Conservation (phyloP, 2,329 filamentous ascomycete species). For the Sclerotinia spermophila region DNA sequence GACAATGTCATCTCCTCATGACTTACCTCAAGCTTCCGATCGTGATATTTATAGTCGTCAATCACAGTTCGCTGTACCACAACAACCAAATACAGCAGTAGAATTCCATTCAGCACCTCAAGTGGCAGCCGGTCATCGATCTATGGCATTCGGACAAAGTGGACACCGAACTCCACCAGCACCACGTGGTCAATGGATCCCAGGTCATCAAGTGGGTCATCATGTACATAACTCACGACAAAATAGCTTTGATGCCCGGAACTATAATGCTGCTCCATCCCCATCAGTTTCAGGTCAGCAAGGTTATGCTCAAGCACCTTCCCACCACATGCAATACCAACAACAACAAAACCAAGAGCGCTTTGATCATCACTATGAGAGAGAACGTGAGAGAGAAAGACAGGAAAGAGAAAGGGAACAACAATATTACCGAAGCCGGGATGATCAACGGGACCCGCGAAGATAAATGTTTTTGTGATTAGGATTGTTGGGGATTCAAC, state of each 20-base stretch:
- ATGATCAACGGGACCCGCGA: constrained; percentile 1
- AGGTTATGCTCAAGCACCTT: constrained; percentile 26
- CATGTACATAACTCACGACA: constrained; percentile 33
- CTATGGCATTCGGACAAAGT: constrained; percentile 32
- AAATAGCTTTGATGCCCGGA: constrained; percentile 34
- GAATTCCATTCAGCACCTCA: constrained; percentile 32
- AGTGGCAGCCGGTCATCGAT: constrained; percentile 30
- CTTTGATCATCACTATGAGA: constrained; percentile 13
- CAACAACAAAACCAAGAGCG: constrained; percentile 22
- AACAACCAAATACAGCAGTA: constrained; percentile 29
- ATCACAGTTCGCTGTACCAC: constrained; percentile 32
- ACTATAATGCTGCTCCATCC: constrained; percentile 25
- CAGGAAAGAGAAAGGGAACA: constrained; percentile 11
- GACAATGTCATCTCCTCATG: constrained; percentile 32
- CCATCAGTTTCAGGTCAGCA: constrained; percentile 29
- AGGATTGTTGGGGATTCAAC: neutral
- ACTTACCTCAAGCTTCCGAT: constrained; percentile 30
- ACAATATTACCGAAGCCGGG: constrained; percentile 5
- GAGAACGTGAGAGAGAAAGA: constrained; percentile 11
- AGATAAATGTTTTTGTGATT: neutral
- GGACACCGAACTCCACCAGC: constrained; percentile 31
- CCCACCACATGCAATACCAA: constrained; percentile 28
- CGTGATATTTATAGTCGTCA: constrained; percentile 36
- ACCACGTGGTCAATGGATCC: constrained; percentile 29
- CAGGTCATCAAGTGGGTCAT: constrained; percentile 28